Evolutionary conservation across 2,329 filamentous ascomycete species (phyloP).

Genomic region (Diaporthe citrichinensis): DNA sequence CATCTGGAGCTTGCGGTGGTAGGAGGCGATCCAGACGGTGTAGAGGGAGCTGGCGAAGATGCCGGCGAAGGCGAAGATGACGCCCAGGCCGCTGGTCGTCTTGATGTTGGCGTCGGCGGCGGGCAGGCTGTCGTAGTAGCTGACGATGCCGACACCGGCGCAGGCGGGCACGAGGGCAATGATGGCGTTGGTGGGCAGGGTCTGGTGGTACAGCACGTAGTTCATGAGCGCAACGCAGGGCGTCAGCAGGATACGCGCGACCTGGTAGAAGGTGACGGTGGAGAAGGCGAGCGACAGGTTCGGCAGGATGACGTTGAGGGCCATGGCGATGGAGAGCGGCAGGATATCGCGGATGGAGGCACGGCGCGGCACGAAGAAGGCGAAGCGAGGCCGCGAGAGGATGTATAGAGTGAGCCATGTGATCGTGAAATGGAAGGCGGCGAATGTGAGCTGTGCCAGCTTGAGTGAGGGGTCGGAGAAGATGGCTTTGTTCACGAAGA

Average conservation of each 20-base stretch:
- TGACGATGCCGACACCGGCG: slow-evolving; percentile 74
- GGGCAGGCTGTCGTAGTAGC: slow-evolving; percentile 76
- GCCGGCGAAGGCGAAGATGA: slow-evolving; percentile 74
- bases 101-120: slow-evolving; percentile 62
- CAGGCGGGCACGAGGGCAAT: slow-evolving; percentile 73
- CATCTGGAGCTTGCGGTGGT: slow-evolving; percentile 75
- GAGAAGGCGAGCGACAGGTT: slow-evolving; percentile 78
- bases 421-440: slow-evolving; percentile 77
- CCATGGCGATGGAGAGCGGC: slow-evolving; percentile 77
- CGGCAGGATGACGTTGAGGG: slow-evolving; percentile 77
- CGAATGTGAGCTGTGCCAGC: slow-evolving; percentile 75
- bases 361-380: slow-evolving; percentile 71
- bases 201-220: slow-evolving; percentile 70
- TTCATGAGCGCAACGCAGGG: slow-evolving; percentile 77
- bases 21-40: slow-evolving; percentile 77
- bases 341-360: slow-evolving; percentile 70
- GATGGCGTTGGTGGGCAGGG: slow-evolving; percentile 67
- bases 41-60: slow-evolving; percentile 77
- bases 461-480: slow-evolving; percentile 74
- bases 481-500: slow-evolving; percentile 80
- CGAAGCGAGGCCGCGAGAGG: slow-evolving; percentile 70
- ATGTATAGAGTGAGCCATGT: slow-evolving; percentile 75
- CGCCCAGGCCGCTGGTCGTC: slow-evolving; percentile 70
- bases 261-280: slow-evolving; percentile 78
- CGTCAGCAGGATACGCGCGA: slow-evolving; percentile 76